Evolutionary conservation across 2,329 filamentous ascomycete species (phyloP), one percentile per base, ranked within the genome.

Genomic region (Talaromyces atroroseus): DNA sequence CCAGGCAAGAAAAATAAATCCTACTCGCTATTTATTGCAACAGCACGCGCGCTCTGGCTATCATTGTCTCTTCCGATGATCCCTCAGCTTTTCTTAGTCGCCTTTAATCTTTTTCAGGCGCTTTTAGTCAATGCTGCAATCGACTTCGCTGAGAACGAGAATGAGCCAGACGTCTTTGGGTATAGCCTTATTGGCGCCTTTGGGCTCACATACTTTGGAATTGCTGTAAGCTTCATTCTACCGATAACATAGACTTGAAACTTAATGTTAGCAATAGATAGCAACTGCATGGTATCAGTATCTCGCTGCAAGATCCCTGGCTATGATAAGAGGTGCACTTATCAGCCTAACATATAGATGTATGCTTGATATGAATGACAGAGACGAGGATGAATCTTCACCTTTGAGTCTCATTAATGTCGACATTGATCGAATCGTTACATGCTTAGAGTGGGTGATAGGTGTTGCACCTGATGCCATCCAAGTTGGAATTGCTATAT

Each of bases 291-390:
- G 71, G 34, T 74, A 74, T 52, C 68, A 74, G 46, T 74, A 78
- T 61, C 64, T 70, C 21, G 69, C 72, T 0, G 73, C 76, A 58
- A 74, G 75, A 16, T 63, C 67, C 11, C 71, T 75, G 21, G 74
- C 73, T 16, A 74, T 76, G 68, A 64, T 76, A 5, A 66, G 76
- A 26, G 74, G 72, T 21, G 71, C 66, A 0, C 62, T 78, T 8
- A 67, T 78, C 14, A 74, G 77, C 0, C 66, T 82, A 59, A 74
- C 84, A 1, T 83, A 79, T 62, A 72, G 74, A n/a, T 72, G 71
- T 57, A 67, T 71, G 18, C 68, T 63, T 24, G 63, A 64, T 4
- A 53, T 73, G 2, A 64, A 62, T 48, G 58, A 67, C 11, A 64
- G 64, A 50, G 67, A 70, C 49, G 66, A 66, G 8, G 70, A 71